These are phyloP conservation scores for Saccharum spontaneum DNA, from an alignment of 176 grass and related monocot genomes.

Conservation along the genomic window DNA sequence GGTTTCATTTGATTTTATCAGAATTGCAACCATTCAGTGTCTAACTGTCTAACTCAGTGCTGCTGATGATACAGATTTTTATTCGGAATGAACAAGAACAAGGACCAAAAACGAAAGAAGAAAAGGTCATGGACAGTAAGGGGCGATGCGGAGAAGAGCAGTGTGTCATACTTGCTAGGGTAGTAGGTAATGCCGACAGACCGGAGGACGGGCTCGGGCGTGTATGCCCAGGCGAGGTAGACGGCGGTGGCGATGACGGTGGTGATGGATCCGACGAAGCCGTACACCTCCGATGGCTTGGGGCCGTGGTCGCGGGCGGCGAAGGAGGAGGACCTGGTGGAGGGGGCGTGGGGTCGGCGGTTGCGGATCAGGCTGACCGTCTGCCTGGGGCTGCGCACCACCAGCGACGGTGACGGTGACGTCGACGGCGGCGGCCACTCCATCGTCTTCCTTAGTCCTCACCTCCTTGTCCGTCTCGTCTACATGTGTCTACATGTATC, in stretches of 20 bases:
- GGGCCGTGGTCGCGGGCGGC: conserved; percentile 56
- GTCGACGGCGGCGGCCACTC: conserved; percentile 29
- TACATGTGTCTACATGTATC: no score
- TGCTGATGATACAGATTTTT: neutral
- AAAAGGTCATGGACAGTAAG: neutral
- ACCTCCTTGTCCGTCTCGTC: no score
- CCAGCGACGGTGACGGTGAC: conserved; percentile 47
- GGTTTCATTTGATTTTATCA: neutral
- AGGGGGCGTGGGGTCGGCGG: neutral
- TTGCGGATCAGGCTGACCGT: conserved; percentile 73
- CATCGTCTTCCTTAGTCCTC: neutral
- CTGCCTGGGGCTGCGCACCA: conserved; percentile 70
- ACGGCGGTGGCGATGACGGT: conserved; percentile 65
- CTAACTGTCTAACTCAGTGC: no score
- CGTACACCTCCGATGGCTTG: conserved; percentile 89
- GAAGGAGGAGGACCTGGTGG: neutral
- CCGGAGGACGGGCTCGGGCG: conserved; percentile 53
- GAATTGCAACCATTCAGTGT: no score
- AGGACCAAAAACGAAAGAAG: neutral
- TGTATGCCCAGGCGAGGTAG: conserved; percentile 77
- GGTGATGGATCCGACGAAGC: conserved; percentile 93
- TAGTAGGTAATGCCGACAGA: conserved; percentile 89
- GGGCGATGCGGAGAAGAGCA: neutral
- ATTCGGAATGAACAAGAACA: neutral
- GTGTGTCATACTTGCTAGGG: conserved; percentile 61